Evolutionary conservation across 2,329 filamentous ascomycete genomes (phyloP).

Genomic region (Colletotrichum spinosum): DNA sequence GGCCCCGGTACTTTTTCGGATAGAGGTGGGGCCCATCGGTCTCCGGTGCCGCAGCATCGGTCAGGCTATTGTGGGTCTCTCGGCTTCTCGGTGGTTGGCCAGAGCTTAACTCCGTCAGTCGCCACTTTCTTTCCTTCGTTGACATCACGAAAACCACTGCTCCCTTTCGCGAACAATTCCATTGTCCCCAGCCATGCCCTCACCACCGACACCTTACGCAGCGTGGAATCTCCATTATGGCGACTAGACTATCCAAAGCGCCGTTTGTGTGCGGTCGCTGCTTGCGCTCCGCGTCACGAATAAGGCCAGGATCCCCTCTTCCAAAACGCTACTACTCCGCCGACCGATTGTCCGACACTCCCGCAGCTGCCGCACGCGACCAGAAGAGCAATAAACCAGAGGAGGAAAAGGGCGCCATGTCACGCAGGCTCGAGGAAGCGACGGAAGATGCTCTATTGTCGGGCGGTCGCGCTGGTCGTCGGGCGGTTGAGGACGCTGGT

Average conservation of each 20-base stretch:
- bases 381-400: neutral
- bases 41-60: too few relatives aligned
- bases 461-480: constrained; percentile 69
- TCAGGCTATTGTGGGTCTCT: neutral
- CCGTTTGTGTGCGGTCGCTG: constrained; percentile 14
- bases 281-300: neutral
- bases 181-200: constrained; percentile 4
- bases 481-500: constrained; percentile 70
- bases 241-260: constrained; percentile 19
- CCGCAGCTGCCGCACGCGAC: neutral
- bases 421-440: constrained; percentile 69
- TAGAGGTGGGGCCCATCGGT: too few relatives aligned
- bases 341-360: constrained; percentile 23
- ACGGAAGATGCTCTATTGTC: constrained; percentile 72
- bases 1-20: too few relatives aligned
- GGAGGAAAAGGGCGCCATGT: constrained; percentile 57
- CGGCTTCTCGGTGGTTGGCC: constrained; percentile 9
- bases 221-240: constrained; percentile 23
- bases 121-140: constrained; percentile 32
- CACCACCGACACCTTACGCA: neutral
- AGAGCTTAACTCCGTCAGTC: constrained; percentile 34
- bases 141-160: constrained; percentile 30
- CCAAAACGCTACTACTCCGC: constrained; percentile 23
- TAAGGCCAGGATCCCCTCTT: neutral
- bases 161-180: neutral